Evolutionary conservation across 1,139 yeast genomes (phyloP).

Genomic region (Candida tropicalis): DNA sequence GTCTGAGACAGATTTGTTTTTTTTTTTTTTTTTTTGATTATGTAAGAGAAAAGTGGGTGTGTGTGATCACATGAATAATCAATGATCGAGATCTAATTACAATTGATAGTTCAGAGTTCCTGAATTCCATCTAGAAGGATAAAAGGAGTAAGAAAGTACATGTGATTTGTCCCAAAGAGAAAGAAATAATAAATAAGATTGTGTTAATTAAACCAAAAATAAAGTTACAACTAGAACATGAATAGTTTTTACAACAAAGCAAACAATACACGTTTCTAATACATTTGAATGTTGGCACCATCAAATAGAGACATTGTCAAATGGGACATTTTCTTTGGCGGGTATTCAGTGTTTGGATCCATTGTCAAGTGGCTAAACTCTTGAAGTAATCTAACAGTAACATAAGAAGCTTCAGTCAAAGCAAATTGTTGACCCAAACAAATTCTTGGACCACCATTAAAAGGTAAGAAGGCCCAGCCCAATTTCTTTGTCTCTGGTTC

Average conservation of each 20-base stretch:
- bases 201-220: background rate
- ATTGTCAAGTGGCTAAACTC: slow-evolving; percentile 22
- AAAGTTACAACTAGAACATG: no score
- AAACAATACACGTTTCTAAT: slow-evolving; percentile 1
- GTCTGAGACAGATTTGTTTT: no score
- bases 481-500: slow-evolving; percentile 35
- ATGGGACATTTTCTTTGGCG: slow-evolving; percentile 37
- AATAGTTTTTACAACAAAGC: background rate
- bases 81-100: no score
- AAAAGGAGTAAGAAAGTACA: no score
- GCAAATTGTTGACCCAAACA: slow-evolving; percentile 65
- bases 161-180: no score
- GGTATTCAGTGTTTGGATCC: slow-evolving; percentile 25
- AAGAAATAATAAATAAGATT: no score
- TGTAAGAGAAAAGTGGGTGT: background rate
- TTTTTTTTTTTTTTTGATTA: background rate
- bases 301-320: slow-evolving; percentile 34
- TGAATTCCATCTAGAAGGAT: no score
- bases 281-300: slow-evolving; percentile 25
- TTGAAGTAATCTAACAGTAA: slow-evolving; percentile 44
- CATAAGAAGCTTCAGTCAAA: slow-evolving; percentile 55
- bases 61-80: no score
- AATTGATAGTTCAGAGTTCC: no score
- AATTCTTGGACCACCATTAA: slow-evolving; percentile 64
- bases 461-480: slow-evolving; percentile 58